Base-by-base conservation (phyloP, 176 grass and related monocot genomes). In the Aegilops umbellulata region DNA sequence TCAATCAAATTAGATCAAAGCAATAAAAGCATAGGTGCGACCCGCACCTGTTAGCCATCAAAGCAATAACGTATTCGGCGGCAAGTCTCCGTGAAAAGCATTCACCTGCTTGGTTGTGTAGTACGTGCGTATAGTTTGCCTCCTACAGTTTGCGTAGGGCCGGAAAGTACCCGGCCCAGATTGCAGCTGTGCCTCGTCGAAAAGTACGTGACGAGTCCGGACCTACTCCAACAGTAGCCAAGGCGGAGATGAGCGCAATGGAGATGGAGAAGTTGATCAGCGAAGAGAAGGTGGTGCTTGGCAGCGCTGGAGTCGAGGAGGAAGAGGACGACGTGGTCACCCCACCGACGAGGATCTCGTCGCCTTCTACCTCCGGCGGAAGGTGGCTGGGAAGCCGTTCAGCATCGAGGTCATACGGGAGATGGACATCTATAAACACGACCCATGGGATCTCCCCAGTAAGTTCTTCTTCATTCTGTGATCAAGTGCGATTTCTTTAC, bases 381-480 rank as follows among this genome's bases (percentile, higher is more conserved):
- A 97, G 86, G 82, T 94, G 36, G 74, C 83, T 5, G 94, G 83
- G 84, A 97, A 97, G 75, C 64, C 64, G 6, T 70, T 94, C 8
- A 91, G 88, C 16, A 89, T 94, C 31, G 95, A 97, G 53, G 87
- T 97, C 77, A 94, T 97, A 67, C 92, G 74, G 66, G 90, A 97
- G 84, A 80, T 93, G 32, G 92, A 97, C 66, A 94, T 97, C 69
- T 97, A 97, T 86, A 92, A 93, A 78, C 86, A 91, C 10, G 90
- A 94, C 41, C 95, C 95, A 6, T 97, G 92, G 95, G 92, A 97
- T 75, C 92, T 97, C 64, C 92, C 90, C 42, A 92, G 95, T 94
- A 93, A 89, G 90, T 80, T 19, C 7, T 14, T 23, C 14, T 16
- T 14, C 46, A 4, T 76, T 30, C 14, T 7, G 10, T n/a, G 5